Percentiles rank a stretch among this genome's conserved stretches.
Conservation (phyloP, 2,329 filamentous ascomycete genomes). For the Emydomyces testavorans region DNA sequence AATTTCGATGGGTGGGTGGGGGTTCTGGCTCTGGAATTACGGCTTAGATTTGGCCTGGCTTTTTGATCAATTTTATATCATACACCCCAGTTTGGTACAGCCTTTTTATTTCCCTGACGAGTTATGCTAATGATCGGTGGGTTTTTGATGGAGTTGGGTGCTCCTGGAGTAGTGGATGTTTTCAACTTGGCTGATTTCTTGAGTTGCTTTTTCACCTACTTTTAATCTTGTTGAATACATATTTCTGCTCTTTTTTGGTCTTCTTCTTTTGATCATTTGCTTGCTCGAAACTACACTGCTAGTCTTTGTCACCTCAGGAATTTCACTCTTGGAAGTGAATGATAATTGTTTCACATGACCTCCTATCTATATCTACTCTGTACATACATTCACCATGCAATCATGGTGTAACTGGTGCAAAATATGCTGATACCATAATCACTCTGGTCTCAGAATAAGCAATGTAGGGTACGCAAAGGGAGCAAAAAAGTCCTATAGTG, state of each 20-base stretch:
- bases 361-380: too few relatives aligned
- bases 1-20: slow-evolving; percentile 34
- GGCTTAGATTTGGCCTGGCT: slow-evolving; percentile 19
- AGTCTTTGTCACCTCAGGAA: too few relatives aligned
- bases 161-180: background rate
- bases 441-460: too few relatives aligned
- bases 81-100: background rate
- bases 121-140: background rate
- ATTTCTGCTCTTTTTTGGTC: background rate
- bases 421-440: too few relatives aligned
- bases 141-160: slow-evolving; percentile 1
- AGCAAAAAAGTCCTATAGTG: too few relatives aligned
- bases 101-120: background rate
- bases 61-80: background rate
- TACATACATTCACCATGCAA: too few relatives aligned
- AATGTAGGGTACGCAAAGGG: too few relatives aligned
- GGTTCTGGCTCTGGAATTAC: slow-evolving; percentile 29
- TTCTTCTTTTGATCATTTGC: too few relatives aligned
- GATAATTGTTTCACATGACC: too few relatives aligned
- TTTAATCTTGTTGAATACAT: background rate
- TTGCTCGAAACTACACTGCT: background rate
- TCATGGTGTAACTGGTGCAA: too few relatives aligned
- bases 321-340: too few relatives aligned
- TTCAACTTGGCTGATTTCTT: too few relatives aligned
- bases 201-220: background rate